phyloP scores from a whole-genome alignment of 176 grass and related monocot species.

The Alopecurus myosuroides region DNA sequence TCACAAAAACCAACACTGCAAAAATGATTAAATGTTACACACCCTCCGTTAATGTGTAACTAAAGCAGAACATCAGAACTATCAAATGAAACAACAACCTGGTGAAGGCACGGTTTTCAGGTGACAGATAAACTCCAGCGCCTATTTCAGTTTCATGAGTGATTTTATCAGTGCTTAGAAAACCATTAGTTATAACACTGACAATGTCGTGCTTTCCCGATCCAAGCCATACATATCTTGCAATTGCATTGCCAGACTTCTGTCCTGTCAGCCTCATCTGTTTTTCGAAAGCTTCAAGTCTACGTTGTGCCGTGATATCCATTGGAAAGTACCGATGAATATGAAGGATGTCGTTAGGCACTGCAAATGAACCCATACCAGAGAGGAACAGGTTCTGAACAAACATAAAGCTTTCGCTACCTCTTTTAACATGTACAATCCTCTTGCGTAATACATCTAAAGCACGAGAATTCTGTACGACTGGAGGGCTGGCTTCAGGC shows the following conservation, averaged over 20 bases:
- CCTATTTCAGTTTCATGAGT: not conserved
- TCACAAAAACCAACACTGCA: slow-evolving; percentile 51
- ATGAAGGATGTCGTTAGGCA: slow-evolving; percentile 36
- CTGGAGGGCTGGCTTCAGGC: slow-evolving; percentile 3
- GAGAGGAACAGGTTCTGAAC: slow-evolving; percentile 45
- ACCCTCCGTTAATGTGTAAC: not conserved
- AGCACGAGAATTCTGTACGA: slow-evolving; percentile 1
- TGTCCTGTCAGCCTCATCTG: slow-evolving; percentile 16
- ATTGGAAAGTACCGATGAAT: slow-evolving; percentile 43
- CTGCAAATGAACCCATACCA: slow-evolving; percentile 55
- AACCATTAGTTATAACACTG: slow-evolving; percentile 41
- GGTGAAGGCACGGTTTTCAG: slow-evolving; percentile 36
- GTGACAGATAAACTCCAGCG: slow-evolving; percentile 26
- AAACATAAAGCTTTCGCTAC: slow-evolving; percentile 29
- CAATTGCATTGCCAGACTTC: slow-evolving; percentile 26
- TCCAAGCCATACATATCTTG: slow-evolving; percentile 53
- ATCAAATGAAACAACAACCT: slow-evolving; percentile 16
- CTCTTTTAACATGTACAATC: slow-evolving; percentile 42
- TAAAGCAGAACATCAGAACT: not conserved
- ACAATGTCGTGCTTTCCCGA: slow-evolving; percentile 45
- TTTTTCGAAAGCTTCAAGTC: slow-evolving; percentile 40
- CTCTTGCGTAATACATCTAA: slow-evolving; percentile 38
- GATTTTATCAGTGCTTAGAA: slow-evolving; percentile 16
- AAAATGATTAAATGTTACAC: slow-evolving; percentile 5
- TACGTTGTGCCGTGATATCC: slow-evolving; percentile 23